phyloP scores from a whole-genome alignment of 495 filamentous ascomycete species.

The Xylaria cubensis region DNA sequence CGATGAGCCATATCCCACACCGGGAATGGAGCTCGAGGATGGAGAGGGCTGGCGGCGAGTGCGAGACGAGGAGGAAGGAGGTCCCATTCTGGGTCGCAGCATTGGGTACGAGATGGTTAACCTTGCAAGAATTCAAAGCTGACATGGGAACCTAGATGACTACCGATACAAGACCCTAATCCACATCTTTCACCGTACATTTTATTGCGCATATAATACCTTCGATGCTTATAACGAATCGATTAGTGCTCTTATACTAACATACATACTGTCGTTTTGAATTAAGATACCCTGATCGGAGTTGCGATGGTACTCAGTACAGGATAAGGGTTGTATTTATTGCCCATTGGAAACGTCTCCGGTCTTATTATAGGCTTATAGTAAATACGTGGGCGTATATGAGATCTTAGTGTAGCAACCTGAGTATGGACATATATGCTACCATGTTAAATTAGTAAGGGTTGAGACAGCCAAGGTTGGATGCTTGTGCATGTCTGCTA shows the following conservation, averaged over 20 bases:
- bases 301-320: constrained; percentile 1
- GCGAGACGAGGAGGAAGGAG: constrained; percentile 44
- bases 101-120: constrained; percentile 40
- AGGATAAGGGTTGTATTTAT: not conserved
- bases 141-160: constrained; percentile 36
- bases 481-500: not conserved
- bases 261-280: not conserved
- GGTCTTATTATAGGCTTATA: not conserved
- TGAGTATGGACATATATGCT: not conserved
- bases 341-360: not conserved
- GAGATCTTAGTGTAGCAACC: not conserved
- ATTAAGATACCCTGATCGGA: not conserved
- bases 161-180: constrained; percentile 10
- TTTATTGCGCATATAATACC: not conserved
- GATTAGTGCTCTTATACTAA: not conserved
- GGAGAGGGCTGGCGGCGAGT: constrained; percentile 39
- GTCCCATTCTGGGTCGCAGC: constrained; percentile 34
- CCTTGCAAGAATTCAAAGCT: constrained; percentile 30
- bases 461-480: not conserved
- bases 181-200: not conserved
- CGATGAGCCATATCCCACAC: constrained; percentile 56
- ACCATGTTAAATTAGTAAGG: too few species aligned
- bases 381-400: not conserved
- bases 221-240: not conserved
- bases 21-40: constrained; percentile 35